Evolutionary conservation across 441 rosid genomes (phyloP), one percentile per base, ranked within the genome.

Genomic region (Rhodomyrtus psidioides): DNA sequence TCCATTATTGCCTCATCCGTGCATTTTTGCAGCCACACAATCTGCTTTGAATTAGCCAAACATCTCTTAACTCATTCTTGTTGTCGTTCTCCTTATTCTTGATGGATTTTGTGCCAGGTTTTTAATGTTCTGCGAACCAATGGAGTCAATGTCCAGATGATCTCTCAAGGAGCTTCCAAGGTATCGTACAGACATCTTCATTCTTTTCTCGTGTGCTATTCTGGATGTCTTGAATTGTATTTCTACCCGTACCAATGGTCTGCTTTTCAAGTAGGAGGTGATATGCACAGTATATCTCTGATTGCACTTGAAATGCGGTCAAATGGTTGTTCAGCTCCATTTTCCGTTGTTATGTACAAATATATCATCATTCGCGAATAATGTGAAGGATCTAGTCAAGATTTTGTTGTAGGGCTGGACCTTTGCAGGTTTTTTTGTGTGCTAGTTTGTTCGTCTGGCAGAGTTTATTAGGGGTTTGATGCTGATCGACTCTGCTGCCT

Each of bases 101-200:
- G 76, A 39, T 87, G 75, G 39, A 79, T 84, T 16, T 84, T 84
- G 62, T 89, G 89, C 82, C 94, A 96, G 98, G 99, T 85, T 82
- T 97, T 97, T 84, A 88, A 83, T 70, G 99, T 96, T 86, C 95
- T 97, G 59, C 92, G 98, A 88, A 91, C 91, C 88, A 93, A 93
- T 59, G 97, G 98, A 83, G 97, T 96, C 81, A 97, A 96, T 74
- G 99, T 96, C 86, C 99, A 97, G 89, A 96, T 97, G 99, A 97
- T 96, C 90, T 97, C 98, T 28, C 98, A 97, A 91, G 98, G 98
- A 53, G 98, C 99, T 82, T 97, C 99, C 15, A 97, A 97, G 99
- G 99, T 92, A 84, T 74, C 24, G 85, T 46, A 53, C 53, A 24
- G 28, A 55, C 21, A 75, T 42, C 65, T 83, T 30, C 27, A 60